Base-by-base conservation (phyloP, 2,329 filamentous ascomycete species). In the Aspergillus awamori region DNA sequence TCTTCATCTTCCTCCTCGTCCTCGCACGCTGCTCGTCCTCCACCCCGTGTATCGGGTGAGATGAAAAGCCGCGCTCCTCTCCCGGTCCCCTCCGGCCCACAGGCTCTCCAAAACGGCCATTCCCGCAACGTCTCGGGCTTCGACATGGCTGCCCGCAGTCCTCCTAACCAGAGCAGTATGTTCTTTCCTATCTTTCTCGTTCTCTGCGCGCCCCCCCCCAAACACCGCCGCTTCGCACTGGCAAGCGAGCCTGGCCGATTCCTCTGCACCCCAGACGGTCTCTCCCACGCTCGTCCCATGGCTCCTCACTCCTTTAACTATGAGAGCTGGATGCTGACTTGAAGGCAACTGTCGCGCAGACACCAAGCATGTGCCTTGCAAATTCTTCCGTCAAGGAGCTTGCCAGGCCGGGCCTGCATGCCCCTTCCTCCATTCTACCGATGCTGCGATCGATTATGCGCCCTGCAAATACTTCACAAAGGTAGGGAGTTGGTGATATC, bases 381-480 rank as follows among this genome's bases (percentile, higher is more conserved):
- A 98, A 84, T 99, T 99, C 89, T 99, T 95, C 80, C 89, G 93
- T 57, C 92, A 97, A 81, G 93, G 94, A 76, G 89, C 92, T 72
- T 99, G 95, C 78, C 94, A 98, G 84, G 95, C 95, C 60, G 95
- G 95, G 70, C 91, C 91, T 76, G 92, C 93, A 67, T 99, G 95
- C 81, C 95, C 95, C 43, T 99, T 98, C 80, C 92, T 93, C 71
- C 95, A 99, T 80, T 94, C 96, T 66, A 88, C 95, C 66, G 91
- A 95, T 74, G 86, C 88, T 30, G 87, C 93, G 43, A 86, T 90
- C 55, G 92, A 97, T 76, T 93, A 91, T 64, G 88, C 96, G 67
- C 87, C 87, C 11, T 99, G 95, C 88, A 99, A 98, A 80, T 99
- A 98, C 81, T 99, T 98, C 77, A 91, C 93, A 74, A 99, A 98